Evolutionary conservation across 2,329 filamentous ascomycete genomes (phyloP).

Genomic region (Ophiocordyceps sinensis): DNA sequence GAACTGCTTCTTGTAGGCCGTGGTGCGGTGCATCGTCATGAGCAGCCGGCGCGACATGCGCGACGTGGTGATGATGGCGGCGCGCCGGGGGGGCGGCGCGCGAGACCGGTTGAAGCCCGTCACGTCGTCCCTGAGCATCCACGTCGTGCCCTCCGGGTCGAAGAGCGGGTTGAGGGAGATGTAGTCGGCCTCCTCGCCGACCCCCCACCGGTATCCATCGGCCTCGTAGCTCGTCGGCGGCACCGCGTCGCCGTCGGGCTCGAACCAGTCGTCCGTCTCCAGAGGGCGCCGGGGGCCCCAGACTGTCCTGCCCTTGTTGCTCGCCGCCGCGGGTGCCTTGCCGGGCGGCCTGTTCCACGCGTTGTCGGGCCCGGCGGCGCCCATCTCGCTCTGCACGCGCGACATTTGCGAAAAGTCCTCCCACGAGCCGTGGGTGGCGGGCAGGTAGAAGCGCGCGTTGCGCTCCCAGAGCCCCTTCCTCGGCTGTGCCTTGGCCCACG

Average conservation of each 20-base stretch:
- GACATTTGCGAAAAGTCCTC: constrained; percentile 64
- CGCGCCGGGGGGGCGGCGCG: constrained; percentile 54
- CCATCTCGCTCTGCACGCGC: constrained; percentile 60
- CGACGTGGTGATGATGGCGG: constrained; percentile 77
- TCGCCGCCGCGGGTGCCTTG: constrained; percentile 19
- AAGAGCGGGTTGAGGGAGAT: constrained; percentile 89
- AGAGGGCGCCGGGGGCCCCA: constrained; percentile 72
- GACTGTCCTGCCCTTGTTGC: constrained; percentile 45
- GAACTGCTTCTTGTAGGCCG: constrained; percentile 67
- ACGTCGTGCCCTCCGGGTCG: constrained; percentile 75
- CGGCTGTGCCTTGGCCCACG: constrained; percentile 59
- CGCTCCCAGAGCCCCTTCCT: constrained; percentile 73
- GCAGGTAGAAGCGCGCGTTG: constrained; percentile 64
- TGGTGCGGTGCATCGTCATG: constrained; percentile 81
- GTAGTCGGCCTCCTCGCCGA: constrained; percentile 79
- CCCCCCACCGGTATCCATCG: constrained; percentile 75
- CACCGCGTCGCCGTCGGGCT: constrained; percentile 55
- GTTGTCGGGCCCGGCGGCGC: constrained; percentile 49
- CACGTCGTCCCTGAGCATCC: constrained; percentile 70
- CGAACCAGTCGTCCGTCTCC: constrained; percentile 55
- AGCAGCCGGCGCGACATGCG: constrained; percentile 71
- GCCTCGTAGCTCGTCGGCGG: constrained; percentile 60
- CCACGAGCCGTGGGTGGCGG: constrained; percentile 62
- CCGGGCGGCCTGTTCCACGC: constrained; percentile 43
- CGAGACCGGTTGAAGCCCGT: constrained; percentile 60